Conservation (phyloP, 179 eudicot species). For the Gypsophila paniculata region DNA sequence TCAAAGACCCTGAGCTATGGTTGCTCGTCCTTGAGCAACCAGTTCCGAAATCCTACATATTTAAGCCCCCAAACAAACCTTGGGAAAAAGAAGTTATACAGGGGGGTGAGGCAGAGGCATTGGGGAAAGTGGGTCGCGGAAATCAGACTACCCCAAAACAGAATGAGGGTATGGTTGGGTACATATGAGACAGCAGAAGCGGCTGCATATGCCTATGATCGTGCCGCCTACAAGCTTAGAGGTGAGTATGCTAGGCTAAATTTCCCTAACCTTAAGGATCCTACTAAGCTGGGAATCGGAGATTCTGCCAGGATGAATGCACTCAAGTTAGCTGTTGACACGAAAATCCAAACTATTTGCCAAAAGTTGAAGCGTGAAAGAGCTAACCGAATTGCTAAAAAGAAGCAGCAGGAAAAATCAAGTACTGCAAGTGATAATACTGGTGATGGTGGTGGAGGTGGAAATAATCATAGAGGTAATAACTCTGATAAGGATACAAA, state of each 20-base stretch:
- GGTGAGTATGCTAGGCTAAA: slow-evolving; percentile 75
- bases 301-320: slow-evolving; percentile 46
- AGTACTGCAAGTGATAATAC: neutral
- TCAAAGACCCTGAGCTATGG: slow-evolving; percentile 23
- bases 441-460: neutral
- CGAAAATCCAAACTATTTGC: slow-evolving; percentile 68
- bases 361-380: slow-evolving; percentile 51
- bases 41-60: slow-evolving; percentile 20
- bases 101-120: slow-evolving; percentile 89
- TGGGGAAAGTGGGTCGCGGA: slow-evolving; percentile 99
- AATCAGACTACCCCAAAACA: slow-evolving; percentile 75
- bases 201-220: slow-evolving; percentile 81
- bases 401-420: slow-evolving; percentile 27
- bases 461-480: slow-evolving; percentile 3
- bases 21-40: slow-evolving; percentile 19
- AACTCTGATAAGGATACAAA: neutral
- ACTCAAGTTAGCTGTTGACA: slow-evolving; percentile 55
- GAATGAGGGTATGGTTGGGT: slow-evolving; percentile 84
- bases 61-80: slow-evolving; percentile 21
- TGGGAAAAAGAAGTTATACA: slow-evolving; percentile 57
- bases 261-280: slow-evolving; percentile 62
- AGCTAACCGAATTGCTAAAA: slow-evolving; percentile 37
- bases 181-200: slow-evolving; percentile 76
- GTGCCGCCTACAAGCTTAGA: slow-evolving; percentile 83
- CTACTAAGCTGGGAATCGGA: slow-evolving; percentile 39